A percentile compares a stretch with the other conserved stretches of the same genome.
Evolutionary conservation across 257 asterid species (phyloP).

Genomic region (Jacaranda mimosifolia): DNA sequence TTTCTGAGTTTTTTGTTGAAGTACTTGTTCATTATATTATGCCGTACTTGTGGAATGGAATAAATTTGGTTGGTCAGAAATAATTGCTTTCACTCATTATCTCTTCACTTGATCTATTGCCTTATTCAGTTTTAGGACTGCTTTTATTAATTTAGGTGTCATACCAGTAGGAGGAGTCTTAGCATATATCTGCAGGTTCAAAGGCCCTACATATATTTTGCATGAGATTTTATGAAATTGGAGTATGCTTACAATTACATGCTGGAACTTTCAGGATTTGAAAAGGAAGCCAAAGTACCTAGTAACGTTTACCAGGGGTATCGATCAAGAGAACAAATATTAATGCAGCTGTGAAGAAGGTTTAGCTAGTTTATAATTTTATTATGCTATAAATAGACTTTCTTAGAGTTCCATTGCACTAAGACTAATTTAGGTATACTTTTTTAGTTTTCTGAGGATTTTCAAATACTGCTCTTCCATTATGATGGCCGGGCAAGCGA

Average conservation of each 20-base stretch:
- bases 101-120: slow-evolving; percentile 11
- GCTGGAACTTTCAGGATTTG: slow-evolving; percentile 78
- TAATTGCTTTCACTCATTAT: slow-evolving; percentile 13
- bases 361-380: slow-evolving; percentile 38
- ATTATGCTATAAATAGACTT: background rate
- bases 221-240: slow-evolving; percentile 21
- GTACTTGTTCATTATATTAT: slow-evolving; percentile 1
- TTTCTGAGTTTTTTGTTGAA: slow-evolving; percentile 11
- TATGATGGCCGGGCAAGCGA: slow-evolving; percentile 94
- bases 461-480: slow-evolving; percentile 96
- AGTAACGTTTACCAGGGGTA: slow-evolving; percentile 96
- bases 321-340: slow-evolving; percentile 76
- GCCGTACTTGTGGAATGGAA: slow-evolving; percentile 24
- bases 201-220: slow-evolving; percentile 12
- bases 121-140: slow-evolving; percentile 24
- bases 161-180: slow-evolving; percentile 1
- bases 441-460: slow-evolving; percentile 87
- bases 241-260: slow-evolving; percentile 31
- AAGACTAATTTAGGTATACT: slow-evolving; percentile 36
- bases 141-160: slow-evolving; percentile 17
- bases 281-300: slow-evolving; percentile 89
- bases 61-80: slow-evolving; percentile 7
- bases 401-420: slow-evolving; percentile 25
- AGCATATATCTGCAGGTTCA: slow-evolving; percentile 23
- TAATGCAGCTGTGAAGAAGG: slow-evolving; percentile 92